Evolutionary conservation across 176 grass and related monocot species (phyloP).

Genomic region (Pontederia crassipes): DNA sequence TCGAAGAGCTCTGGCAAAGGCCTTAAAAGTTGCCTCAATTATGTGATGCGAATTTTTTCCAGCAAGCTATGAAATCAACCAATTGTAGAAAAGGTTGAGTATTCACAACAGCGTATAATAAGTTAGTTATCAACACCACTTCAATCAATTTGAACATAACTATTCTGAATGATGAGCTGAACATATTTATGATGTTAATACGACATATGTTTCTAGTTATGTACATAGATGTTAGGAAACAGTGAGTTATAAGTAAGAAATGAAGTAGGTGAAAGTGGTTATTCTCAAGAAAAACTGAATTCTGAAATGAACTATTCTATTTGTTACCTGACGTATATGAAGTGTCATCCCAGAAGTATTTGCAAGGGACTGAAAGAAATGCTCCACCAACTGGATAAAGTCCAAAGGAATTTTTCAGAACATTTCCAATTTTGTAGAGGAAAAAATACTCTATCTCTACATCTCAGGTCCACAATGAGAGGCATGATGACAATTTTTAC

Average conservation of each 20-base stretch:
- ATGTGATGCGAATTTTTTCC: conserved; percentile 88
- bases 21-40: conserved; percentile 84
- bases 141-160: neutral
- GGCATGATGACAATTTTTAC: no score
- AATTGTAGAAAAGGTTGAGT: neutral
- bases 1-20: conserved; percentile 91
- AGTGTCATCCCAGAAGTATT: conserved; percentile 99
- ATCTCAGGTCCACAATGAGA: no score
- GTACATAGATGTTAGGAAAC: no score
- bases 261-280: no score
- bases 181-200: neutral
- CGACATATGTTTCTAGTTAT: no score
- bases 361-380: conserved; percentile 83
- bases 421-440: conserved; percentile 3
- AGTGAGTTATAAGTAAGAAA: no score
- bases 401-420: conserved; percentile 4
- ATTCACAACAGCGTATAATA: neutral
- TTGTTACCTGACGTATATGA: conserved; percentile 79
- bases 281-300: neutral
- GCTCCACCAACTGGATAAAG: conserved; percentile 69
- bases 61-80: conserved; percentile 50
- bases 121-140: neutral
- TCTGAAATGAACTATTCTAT: neutral
- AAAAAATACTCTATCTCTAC: neutral
- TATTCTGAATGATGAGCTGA: neutral